Conservation (phyloP, 2,329 filamentous ascomycete genomes). For the Sclerotinia nivalis region DNA sequence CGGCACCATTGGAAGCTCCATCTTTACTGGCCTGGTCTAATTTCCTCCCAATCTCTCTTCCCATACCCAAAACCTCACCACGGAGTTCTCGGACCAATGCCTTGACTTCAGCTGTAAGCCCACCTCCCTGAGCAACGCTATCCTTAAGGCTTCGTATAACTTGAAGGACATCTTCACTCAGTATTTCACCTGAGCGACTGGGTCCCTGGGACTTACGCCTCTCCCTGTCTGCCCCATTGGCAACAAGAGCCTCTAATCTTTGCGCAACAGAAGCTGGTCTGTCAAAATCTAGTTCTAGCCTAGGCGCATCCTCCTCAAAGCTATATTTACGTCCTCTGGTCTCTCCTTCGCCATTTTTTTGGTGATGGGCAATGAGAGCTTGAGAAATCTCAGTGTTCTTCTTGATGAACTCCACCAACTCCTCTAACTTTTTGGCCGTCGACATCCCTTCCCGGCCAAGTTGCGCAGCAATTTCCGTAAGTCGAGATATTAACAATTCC, state of each 20-base stretch:
- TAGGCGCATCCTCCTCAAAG: slow-evolving; percentile 40
- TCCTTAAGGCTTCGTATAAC: slow-evolving; percentile 87
- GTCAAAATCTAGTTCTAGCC: slow-evolving; percentile 44
- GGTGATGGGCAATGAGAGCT: slow-evolving; percentile 50
- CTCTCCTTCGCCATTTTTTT: slow-evolving; percentile 37
- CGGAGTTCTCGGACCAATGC: slow-evolving; percentile 84
- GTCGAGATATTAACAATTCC: slow-evolving; percentile 66
- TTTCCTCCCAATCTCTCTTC: slow-evolving; percentile 81
- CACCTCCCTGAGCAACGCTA: slow-evolving; percentile 83
- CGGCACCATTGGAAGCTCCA: slow-evolving; percentile 49
- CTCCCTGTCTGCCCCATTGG: slow-evolving; percentile 34
- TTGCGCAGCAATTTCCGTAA: slow-evolving; percentile 74
- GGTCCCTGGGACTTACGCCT: slow-evolving; percentile 26
- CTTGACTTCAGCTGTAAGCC: slow-evolving; percentile 89
- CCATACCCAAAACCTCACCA: slow-evolving; percentile 93
- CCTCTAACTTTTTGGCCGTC: slow-evolving; percentile 64
- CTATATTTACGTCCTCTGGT: slow-evolving; percentile 39
- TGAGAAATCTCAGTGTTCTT: slow-evolving; percentile 52
- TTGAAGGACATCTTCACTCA: slow-evolving; percentile 78
- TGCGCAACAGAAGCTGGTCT: slow-evolving; percentile 40
- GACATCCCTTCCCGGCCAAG: slow-evolving; percentile 58
- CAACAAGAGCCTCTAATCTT: slow-evolving; percentile 40
- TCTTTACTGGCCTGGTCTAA: slow-evolving; percentile 69
- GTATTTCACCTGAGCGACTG: slow-evolving; percentile 47
- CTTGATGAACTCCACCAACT: slow-evolving; percentile 66